Evolutionary conservation across 2,329 filamentous ascomycete genomes (phyloP), one percentile per base, ranked within the genome.

Genomic region (Nannizziopsis barbatae): DNA sequence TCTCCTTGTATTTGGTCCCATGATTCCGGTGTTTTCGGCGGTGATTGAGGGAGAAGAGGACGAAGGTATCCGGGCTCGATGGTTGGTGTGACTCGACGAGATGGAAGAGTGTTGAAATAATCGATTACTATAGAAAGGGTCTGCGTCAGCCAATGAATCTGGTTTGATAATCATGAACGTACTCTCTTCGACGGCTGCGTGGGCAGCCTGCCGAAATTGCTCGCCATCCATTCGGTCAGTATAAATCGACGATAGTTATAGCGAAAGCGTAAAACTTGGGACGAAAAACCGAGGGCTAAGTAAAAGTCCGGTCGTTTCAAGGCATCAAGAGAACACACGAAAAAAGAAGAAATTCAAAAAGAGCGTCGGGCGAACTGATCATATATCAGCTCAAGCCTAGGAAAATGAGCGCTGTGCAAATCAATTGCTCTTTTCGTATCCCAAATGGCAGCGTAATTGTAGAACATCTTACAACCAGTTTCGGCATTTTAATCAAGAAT

Each of bases 21-120:
- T 61, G 62, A 52, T 76, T 70, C 72, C 83, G 87, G 58, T 75
- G 84, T 50, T 77, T 72, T 55, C 75, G 72, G 42, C 77, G 90
- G 35, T 78, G 79, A 47, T 70, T 72, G 35, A 67, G 90, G 90
- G 17, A 96, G 79, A 5, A 92, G 75, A 40, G 84, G 81, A 42
- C 80, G 78, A 8, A 96, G 79, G 64, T 95, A 96, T 49, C 90
- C 90, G 0, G 90, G 90, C 51, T 83, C 72, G 43, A 95, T 82
- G 46, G 77, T 77, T 10, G 89, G 83, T 7, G 93, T 71, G 33
- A 95, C 88, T 40, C 78, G 79, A 14, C 80, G 79, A 1, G 77
- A 71, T 43, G 78, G 72, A 47, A 95, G 74, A 17, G 73, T 84
- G 53, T 89, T 80, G 62, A 92, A 90, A 71, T 95, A 95, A 47